phyloP scores from a whole-genome alignment of 306 rosid genomes.

The Ochetophila trinervis region DNA sequence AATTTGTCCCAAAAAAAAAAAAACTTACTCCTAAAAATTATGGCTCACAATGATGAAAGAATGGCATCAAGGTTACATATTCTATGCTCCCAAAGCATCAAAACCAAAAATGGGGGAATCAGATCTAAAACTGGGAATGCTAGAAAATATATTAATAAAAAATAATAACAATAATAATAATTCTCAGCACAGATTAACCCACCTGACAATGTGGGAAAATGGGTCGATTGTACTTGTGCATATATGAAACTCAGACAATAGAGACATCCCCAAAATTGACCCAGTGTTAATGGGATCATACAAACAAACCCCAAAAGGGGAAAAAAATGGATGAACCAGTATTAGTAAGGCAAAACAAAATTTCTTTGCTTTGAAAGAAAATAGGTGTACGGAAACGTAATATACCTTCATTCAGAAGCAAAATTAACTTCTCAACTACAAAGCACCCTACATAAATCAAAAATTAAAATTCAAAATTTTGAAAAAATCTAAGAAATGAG shows the following conservation, averaged over 20 bases:
- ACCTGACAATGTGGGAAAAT: conserved; percentile 2
- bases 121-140: conserved; percentile 13
- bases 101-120: not conserved
- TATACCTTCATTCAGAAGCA: conserved; percentile 94
- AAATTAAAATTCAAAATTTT: too few relatives aligned
- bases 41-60: too few relatives aligned
- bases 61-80: not conserved
- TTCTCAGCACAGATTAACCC: not conserved
- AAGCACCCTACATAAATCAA: too few relatives aligned
- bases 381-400: not conserved
- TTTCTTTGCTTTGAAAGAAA: too few relatives aligned
- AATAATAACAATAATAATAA: too few relatives aligned
- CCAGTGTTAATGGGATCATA: too few relatives aligned
- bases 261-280: not conserved
- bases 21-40: too few relatives aligned
- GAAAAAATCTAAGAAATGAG: too few relatives aligned
- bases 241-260: too few relatives aligned
- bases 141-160: not conserved
- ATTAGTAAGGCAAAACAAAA: not conserved
- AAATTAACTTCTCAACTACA: too few relatives aligned
- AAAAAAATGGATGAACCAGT: not conserved
- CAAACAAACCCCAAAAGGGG: not conserved
- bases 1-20: too few relatives aligned
- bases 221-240: not conserved
- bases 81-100: conserved; percentile 11